Conservation (phyloP, 352 stramenopile species). For the Peronospora farinosa region DNA sequence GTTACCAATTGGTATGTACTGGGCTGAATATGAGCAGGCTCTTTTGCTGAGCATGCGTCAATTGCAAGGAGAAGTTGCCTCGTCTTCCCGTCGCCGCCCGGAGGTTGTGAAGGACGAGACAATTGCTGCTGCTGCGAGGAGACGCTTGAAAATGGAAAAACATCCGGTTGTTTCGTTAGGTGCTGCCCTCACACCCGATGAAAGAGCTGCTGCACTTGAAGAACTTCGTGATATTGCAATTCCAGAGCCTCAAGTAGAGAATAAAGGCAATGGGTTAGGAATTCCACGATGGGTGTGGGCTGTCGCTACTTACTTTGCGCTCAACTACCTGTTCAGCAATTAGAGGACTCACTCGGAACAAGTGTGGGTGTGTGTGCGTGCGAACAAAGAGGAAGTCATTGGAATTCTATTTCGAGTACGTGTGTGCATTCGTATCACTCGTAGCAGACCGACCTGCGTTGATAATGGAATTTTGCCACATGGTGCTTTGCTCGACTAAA, state of each 20-base stretch:
- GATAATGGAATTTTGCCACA: not conserved
- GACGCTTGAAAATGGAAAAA: constrained; percentile 68
- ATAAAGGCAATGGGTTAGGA: constrained; percentile 26
- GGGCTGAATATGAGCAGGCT: constrained; percentile 27
- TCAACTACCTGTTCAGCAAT: constrained; percentile 59
- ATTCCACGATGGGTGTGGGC: constrained; percentile 68
- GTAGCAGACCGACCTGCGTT: not conserved
- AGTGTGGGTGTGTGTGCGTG: not conserved
- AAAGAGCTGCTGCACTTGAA: constrained; percentile 26
- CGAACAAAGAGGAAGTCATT: constrained; percentile 2
- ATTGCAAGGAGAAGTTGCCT: constrained; percentile 73
- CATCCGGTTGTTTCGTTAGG: constrained; percentile 15
- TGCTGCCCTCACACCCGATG: constrained; percentile 9
- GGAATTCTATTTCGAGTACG: not conserved
- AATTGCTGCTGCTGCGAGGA: constrained; percentile 44
- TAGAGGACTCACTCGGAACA: constrained; percentile 14
- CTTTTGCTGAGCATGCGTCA: constrained; percentile 75
- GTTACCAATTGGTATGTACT: constrained; percentile 1
- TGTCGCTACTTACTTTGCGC: constrained; percentile 55
- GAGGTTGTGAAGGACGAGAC: constrained; percentile 49
- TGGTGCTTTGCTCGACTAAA: too few relatives aligned
- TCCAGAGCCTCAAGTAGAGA: constrained; percentile 47
- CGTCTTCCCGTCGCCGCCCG: constrained; percentile 40
- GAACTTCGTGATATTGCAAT: constrained; percentile 41
- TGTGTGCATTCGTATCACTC: not conserved